A percentile compares a stretch with the other conserved stretches of the same genome.
Evolutionary conservation across 2,329 filamentous ascomycete genomes (phyloP).

Genomic region (Fusarium oxysporum): DNA sequence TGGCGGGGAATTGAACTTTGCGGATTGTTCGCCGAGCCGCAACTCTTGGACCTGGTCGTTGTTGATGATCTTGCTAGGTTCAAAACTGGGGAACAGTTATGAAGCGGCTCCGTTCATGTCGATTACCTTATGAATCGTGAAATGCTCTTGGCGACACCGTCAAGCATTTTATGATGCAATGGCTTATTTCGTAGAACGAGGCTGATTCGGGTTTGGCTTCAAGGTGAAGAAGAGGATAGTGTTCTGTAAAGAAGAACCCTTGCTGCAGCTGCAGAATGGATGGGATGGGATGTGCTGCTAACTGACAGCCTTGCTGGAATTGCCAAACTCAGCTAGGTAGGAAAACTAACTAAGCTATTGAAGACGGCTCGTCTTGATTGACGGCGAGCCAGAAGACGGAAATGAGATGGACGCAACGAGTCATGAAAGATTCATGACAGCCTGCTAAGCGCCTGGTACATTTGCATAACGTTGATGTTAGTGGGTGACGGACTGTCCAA

Average conservation of each 20-base stretch:
- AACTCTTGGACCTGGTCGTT: not conserved
- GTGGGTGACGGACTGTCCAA: conserved; percentile 33
- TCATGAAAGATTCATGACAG: conserved; percentile 37
- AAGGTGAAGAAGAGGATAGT: not conserved
- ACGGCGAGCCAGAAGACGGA: conserved; percentile 30
- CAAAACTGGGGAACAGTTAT: conserved; percentile 5
- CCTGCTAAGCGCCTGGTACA: conserved; percentile 26
- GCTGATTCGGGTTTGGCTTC: not conserved
- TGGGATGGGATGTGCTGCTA: not conserved
- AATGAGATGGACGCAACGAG: conserved; percentile 38
- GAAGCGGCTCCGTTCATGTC: conserved; percentile 4
- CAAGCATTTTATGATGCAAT: conserved; percentile 9
- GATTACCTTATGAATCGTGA: not conserved
- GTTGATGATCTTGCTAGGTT: not conserved
- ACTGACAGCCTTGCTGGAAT: conserved; percentile 25
- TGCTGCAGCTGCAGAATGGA: not conserved
- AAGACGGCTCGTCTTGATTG: conserved; percentile 18
- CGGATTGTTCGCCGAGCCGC: conserved; percentile 7
- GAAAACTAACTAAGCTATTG: conserved; percentile 30
- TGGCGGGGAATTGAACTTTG: not conserved
- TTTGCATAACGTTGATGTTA: conserved; percentile 30
- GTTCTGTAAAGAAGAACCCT: not conserved
- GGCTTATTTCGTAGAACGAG: not conserved
- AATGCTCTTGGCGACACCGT: not conserved
- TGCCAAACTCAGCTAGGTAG: conserved; percentile 10